Conservation (phyloP, 306 rosid species). For the Inga oerstediana region DNA sequence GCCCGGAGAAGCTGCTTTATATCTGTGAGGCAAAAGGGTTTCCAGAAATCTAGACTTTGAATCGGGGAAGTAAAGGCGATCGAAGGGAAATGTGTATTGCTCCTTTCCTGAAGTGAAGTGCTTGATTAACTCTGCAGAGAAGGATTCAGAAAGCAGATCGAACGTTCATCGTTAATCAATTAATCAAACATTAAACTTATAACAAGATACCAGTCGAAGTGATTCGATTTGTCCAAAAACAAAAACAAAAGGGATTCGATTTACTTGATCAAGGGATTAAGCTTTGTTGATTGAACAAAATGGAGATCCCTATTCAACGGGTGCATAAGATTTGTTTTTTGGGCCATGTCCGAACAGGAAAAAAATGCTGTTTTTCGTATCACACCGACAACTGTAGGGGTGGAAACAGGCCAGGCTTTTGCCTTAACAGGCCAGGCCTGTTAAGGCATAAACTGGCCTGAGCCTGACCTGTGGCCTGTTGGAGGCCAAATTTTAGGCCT, state of each 20-base stretch:
- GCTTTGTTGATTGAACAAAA: background rate
- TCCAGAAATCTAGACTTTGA: constrained; percentile 7
- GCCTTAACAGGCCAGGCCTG: too few relatives aligned
- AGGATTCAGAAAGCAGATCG: background rate
- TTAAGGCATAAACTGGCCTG: too few relatives aligned
- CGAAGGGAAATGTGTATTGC: background rate
- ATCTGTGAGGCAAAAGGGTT: constrained; percentile 24
- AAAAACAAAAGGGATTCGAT: background rate
- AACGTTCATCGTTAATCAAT: background rate
- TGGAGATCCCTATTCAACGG: background rate
- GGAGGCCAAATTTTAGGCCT: too few relatives aligned
- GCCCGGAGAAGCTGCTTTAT: constrained; percentile 5
- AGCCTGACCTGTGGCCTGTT: too few relatives aligned
- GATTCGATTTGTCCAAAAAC: too few relatives aligned
- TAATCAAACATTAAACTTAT: background rate
- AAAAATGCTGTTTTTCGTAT: too few relatives aligned
- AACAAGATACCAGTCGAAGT: background rate
- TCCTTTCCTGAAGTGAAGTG: background rate
- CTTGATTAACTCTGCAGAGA: background rate
- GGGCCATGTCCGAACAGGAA: too few relatives aligned
- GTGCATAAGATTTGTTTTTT: too few relatives aligned
- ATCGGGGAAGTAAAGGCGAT: background rate
- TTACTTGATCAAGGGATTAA: background rate
- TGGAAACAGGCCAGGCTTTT: too few relatives aligned
- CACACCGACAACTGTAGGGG: too few relatives aligned